Conservation (phyloP, 306 rosid species). For the Parietaria judaica region DNA sequence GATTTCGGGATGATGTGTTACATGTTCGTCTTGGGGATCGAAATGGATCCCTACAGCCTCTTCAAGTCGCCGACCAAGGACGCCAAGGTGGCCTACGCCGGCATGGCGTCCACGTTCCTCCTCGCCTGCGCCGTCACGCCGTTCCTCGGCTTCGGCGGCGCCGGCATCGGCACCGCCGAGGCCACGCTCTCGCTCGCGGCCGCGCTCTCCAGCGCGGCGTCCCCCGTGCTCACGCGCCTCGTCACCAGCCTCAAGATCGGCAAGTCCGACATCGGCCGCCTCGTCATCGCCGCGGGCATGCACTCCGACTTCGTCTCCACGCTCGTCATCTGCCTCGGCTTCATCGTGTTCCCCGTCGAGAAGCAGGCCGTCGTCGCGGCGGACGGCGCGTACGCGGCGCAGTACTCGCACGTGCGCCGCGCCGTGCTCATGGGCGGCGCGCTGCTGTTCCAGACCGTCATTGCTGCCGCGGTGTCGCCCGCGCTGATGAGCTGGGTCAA, state of each 20-base stretch:
- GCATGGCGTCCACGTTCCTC: slow-evolving; percentile 50
- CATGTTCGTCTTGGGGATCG: slow-evolving; percentile 89
- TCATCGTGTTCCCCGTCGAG: slow-evolving; percentile 32
- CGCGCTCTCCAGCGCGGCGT: slow-evolving; percentile 64
- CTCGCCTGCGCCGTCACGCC: slow-evolving; percentile 36
- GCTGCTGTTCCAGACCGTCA: slow-evolving; percentile 34
- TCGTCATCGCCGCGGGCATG: slow-evolving; percentile 81
- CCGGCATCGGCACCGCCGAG: slow-evolving; percentile 3
- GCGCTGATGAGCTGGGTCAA: slow-evolving; percentile 72
- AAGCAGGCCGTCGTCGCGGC: slow-evolving; percentile 3
- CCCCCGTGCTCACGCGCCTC: slow-evolving; percentile 74
- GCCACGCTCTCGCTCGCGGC: slow-evolving; percentile 49
- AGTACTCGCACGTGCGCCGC: slow-evolving; percentile 5
- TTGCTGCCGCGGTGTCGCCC: slow-evolving; percentile 60
- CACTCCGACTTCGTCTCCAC: slow-evolving; percentile 67
- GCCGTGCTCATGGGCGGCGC: slow-evolving; percentile 25
- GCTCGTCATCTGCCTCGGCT: slow-evolving; percentile 52
- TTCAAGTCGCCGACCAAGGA: slow-evolving; percentile 48
- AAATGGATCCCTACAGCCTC: slow-evolving; percentile 70
- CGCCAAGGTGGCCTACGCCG: slow-evolving; percentile 65
- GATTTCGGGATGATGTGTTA: slow-evolving; percentile 85
- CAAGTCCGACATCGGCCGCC: slow-evolving; percentile 81
- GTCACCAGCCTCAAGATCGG: slow-evolving; percentile 67
- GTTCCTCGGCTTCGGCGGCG: slow-evolving; percentile 24
- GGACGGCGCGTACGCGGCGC: background rate